Evolutionary conservation across 2,329 filamentous ascomycete species (phyloP).

Genomic region (Sporothrix pseudoabietina): DNA sequence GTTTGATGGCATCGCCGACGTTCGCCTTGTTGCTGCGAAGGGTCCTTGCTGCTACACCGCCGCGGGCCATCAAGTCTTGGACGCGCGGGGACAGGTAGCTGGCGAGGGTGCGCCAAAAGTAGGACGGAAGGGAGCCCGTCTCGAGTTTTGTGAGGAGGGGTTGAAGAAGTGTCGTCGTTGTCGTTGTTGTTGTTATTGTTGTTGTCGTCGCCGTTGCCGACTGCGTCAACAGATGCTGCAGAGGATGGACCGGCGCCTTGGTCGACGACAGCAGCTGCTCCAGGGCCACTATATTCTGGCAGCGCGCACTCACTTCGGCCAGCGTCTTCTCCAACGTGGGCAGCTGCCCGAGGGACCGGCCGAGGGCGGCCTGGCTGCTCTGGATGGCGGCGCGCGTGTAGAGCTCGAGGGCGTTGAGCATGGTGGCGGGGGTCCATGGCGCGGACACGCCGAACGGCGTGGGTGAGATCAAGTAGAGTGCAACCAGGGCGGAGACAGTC

Average conservation of each 20-base stretch:
- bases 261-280: constrained; percentile 73
- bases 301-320: constrained; percentile 77
- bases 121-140: constrained; percentile 81
- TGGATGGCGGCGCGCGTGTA: constrained; percentile 83
- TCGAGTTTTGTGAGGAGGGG: constrained; percentile 78
- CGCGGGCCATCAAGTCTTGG: constrained; percentile 79
- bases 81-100: constrained; percentile 74
- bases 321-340: constrained; percentile 81
- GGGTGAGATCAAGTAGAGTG: constrained; percentile 82
- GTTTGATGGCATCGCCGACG: constrained; percentile 75
- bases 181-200: too few species aligned
- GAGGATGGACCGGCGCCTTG: constrained; percentile 68
- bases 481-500: constrained; percentile 71
- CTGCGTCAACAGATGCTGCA: constrained; percentile 46
- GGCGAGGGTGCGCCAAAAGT: constrained; percentile 91
- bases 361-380: constrained; percentile 72
- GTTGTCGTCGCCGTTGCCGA: constrained; percentile 36
- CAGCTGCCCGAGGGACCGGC: constrained; percentile 75
- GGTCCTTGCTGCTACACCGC: constrained; percentile 81
- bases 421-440: constrained; percentile 64
- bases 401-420: constrained; percentile 75
- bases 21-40: constrained; percentile 73
- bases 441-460: constrained; percentile 46
- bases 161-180: constrained; percentile 57
- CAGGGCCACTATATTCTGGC: constrained; percentile 88